Base-by-base conservation (phyloP, 2,329 filamentous ascomycete genomes). In the Penicillium sp. region DNA sequence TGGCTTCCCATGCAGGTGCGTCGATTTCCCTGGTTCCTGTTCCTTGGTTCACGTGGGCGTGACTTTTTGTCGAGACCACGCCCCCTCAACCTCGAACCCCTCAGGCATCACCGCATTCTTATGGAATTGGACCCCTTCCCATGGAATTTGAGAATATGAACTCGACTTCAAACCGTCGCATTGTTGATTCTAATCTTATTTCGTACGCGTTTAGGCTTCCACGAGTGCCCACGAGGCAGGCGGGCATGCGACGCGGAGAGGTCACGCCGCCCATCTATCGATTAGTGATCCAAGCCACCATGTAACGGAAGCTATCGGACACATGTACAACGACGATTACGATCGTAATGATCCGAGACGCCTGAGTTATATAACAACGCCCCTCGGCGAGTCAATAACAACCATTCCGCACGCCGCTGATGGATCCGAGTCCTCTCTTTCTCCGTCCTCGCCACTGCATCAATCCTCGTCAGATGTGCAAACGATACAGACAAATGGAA, bases 201-300 rank as follows among this genome's bases (percentile, higher is more conserved):
- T 43, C 53, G 33, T 27, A n/a, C 38, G 29, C 21, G 19, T 58
- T 49, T 59, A 79, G 78, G 74, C 77, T 69, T 75, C 77, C 69
- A 72, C 70, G 58, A 72, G 70, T 60, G 68, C 70, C 60, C 71
- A 74, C 63, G 75, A 75, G 65, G 70, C 73, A 67, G 72, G 72
- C 66, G 75, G 73, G 70, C 82, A 82, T 75, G 76, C 81, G 66
- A 75, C 78, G 66, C 78, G 82, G 61, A 79, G 82, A 69, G 82
- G 83, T 65, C 85, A 87, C 77, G 78, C 77, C 65, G 80, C 84
- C 61, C 83, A 86, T 66, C 78, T 87, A 61, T 87, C 84, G 66
- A 88, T 96, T 74, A 94, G 90, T 75, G 92, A 96, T 77, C 89
- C 93, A 60, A 91, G 84, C 77, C 91, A 96, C 78, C 93, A 96